These are phyloP conservation scores for Aspergillus sergii DNA, from an alignment of 2,329 filamentous ascomycete genomes.

Conservation along the genomic window DNA sequence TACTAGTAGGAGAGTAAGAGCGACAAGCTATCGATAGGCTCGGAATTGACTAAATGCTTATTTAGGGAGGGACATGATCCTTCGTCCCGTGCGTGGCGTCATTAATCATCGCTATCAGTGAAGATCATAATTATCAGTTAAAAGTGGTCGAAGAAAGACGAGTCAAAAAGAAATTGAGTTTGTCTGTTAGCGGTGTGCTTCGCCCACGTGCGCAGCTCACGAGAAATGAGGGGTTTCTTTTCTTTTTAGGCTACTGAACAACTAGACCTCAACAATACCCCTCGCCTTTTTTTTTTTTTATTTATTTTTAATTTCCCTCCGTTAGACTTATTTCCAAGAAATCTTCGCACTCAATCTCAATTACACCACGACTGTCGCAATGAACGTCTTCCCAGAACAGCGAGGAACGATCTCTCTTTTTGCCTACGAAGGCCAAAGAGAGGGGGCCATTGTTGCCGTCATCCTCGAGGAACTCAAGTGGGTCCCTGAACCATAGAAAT, in stretches of 20 bases:
- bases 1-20: neutral
- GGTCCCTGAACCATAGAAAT: neutral
- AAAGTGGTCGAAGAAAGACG: neutral
- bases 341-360: neutral
- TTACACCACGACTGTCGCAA: neutral
- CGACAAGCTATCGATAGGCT: neutral
- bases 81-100: neutral
- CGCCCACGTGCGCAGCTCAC: neutral
- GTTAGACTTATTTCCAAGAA: neutral
- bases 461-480: constrained; percentile 10
- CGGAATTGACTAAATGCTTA: neutral
- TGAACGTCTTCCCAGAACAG: constrained; percentile 16
- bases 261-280: neutral
- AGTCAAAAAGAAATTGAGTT: neutral
- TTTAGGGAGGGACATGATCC: neutral
- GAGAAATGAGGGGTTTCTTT: neutral
- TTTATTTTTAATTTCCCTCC: neutral
- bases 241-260: neutral
- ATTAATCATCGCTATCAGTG: neutral
- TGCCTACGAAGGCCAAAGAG: neutral
- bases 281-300: neutral
- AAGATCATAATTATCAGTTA: neutral
- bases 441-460: constrained; percentile 10
- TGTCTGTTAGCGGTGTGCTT: constrained; percentile 3
- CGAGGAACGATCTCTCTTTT: constrained; percentile 10